Evolutionary conservation across 1,284 basidiomycete genomes (phyloP).

Genomic region (Cutaneotrichosporon dermatis): DNA sequence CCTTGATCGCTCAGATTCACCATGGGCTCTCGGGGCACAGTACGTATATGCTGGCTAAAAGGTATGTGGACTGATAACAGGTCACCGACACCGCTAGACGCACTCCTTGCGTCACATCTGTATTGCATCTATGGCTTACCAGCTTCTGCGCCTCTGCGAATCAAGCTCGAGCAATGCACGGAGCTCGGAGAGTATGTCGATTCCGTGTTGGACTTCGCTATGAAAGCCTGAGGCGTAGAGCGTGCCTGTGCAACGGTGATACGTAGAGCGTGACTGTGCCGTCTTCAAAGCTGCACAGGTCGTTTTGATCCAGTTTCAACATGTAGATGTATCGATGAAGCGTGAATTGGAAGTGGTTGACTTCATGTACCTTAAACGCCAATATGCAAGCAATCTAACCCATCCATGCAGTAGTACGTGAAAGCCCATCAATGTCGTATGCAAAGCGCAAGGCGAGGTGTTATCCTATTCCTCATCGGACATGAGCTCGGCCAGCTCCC

Average conservation of each 20-base stretch:
- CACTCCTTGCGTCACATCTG: constrained; percentile 43
- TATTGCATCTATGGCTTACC: constrained; percentile 35
- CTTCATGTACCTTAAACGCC: too few relatives aligned
- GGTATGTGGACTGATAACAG: constrained; percentile 17
- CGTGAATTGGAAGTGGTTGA: too few relatives aligned
- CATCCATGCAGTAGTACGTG: too few relatives aligned
- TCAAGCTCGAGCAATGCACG: constrained; percentile 17
- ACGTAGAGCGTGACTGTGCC: too few relatives aligned
- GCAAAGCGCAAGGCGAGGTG: too few relatives aligned
- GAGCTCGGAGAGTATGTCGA: constrained; percentile 33
- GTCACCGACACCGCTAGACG: constrained; percentile 43
- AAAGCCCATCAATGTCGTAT: too few relatives aligned
- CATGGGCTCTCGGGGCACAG: constrained; percentile 39
- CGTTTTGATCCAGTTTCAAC: too few relatives aligned
- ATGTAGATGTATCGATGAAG: too few relatives aligned
- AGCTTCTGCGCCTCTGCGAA: constrained; percentile 18
- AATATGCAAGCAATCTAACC: too few relatives aligned
- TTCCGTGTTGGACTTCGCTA: constrained; percentile 10
- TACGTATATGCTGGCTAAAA: constrained; percentile 14
- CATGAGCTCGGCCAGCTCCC: constrained; percentile 72
- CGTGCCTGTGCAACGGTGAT: too few relatives aligned
- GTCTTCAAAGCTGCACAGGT: too few relatives aligned
- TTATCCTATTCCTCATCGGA: constrained; percentile 50
- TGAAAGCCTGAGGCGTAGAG: background rate
- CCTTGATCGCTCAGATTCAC: background rate